phyloP scores from a whole-genome alignment of 2,329 filamentous ascomycete genomes.

The Emergomyces orientalis region DNA sequence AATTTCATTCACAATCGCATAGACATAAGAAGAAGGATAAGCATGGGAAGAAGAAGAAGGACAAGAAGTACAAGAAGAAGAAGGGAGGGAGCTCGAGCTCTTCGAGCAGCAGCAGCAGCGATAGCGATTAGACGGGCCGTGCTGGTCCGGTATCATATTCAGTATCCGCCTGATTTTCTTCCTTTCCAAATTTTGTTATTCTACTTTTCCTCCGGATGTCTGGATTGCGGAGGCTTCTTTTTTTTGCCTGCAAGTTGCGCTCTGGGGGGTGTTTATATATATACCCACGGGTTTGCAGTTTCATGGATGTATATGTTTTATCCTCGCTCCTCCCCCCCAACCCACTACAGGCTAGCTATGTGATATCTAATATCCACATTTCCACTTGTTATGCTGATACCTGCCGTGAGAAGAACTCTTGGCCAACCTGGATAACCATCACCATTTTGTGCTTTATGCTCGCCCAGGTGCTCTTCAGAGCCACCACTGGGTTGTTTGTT shows the following conservation, averaged over 20 bases:
- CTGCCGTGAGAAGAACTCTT: neutral
- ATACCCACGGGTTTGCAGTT: neutral
- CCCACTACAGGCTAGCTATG: neutral
- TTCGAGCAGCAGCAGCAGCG: constrained; percentile 14
- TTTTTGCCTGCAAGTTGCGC: neutral
- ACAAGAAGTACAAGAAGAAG: constrained; percentile 14
- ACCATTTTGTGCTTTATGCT: neutral
- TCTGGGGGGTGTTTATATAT: neutral
- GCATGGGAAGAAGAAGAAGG: constrained; percentile 20
- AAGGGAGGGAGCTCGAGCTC: constrained; percentile 19
- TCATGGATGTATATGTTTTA: constrained; percentile 3
- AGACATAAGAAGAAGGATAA: constrained; percentile 22
- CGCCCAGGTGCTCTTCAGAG: no score
- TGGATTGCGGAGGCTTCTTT: neutral
- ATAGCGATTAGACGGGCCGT: constrained; percentile 13
- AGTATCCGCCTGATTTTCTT: neutral
- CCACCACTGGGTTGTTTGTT: neutral
- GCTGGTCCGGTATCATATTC: neutral
- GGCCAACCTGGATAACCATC: neutral
- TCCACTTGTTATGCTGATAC: neutral
- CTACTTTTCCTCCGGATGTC: neutral
- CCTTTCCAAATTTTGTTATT: neutral
- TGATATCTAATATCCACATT: neutral
- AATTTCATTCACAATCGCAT: neutral
- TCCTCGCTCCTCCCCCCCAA: neutral